Base-by-base conservation (phyloP, 192 early-diverging fungal species). In the Podila epicladia region DNA sequence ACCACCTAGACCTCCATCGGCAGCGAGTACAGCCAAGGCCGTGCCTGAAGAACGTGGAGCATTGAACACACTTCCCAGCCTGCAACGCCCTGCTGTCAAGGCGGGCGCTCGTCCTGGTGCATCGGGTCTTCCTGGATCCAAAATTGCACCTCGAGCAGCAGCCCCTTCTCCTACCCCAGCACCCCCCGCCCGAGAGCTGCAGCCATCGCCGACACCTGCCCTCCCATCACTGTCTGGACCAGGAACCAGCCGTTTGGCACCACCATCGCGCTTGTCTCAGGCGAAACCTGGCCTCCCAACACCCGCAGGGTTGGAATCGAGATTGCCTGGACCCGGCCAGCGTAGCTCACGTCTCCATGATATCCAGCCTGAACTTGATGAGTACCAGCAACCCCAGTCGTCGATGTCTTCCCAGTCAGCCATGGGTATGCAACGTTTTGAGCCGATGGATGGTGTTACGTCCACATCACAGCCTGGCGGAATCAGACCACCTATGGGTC, bases 1-100 rank as follows among this genome's bases (percentile, higher is more conserved):
- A 13, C 82, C 85, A n/a, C 74, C 84, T 51, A 80, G 84, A 29
- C 75, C 79, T 2, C 64, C 84, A 65, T 75, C 82, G 48, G 76
- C 60, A 13, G 72, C 62, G 35, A 68, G 68, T 35, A 58, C 50
- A 6, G 74, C 77, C 24, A 83, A 79, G 31, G 69, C 63, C 20
- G 35, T 66, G 13, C 63, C 62, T 11, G 32, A 62, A 11, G 69
- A 78, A 45, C 67, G 69, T 66, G 77, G 77, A 4, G 77, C 77
- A 19, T 28, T 80, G 29, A 80, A 65, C 29, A 73, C 62, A 2
- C 60, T 80, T 19, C 77, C 77, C 5, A 80, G 77, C 41, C 28
- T 80, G 49, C 62, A 71, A 1, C 59, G 62, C 3, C 66, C 77
- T 8, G 71, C 67, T n/a, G 63, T 57, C 1, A 80, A 80, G 50